Base-by-base conservation (phyloP, 2,329 filamentous ascomycete genomes). In the Raffaelea arxii region DNA sequence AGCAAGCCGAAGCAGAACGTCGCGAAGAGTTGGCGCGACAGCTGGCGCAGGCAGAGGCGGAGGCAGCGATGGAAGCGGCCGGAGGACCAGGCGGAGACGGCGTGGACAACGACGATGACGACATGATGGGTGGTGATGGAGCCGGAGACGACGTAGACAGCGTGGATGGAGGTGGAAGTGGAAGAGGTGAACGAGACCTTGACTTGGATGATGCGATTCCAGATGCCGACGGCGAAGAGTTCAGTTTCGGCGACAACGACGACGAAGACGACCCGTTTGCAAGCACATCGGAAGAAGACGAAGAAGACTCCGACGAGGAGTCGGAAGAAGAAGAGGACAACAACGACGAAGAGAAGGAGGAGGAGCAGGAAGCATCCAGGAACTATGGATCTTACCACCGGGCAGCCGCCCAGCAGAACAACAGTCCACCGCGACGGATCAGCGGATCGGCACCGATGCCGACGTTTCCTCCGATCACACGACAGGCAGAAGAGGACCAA, bases 201-300 rank as follows among this genome's bases (percentile, higher is more conserved):
- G 83, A 88, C 63, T 63, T 87, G 46, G 85, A 89, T 54, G 82
- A 84, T 50, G 83, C 86, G 43, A 81, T 87, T 18, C 84, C 84
- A 2, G 81, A 86, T 56, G 82, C 74, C 3, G 78, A 78, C 30
- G 70, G 67, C 9, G 66, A 61, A 7, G 72, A 71, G 21, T 75
- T 75, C 60, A 70, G 69, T 5, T 67, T 77, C 44, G 70, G 68
- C 27, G 65, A 62, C 42, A 66, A 65, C 4, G 64, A 72, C 3
- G 65, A 64, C 2, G 66, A 65, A 2, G 66, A 66, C 7, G 57
- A 54, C 35, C 51, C 53, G 16, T 54, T 54, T 53, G 53, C 53
- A 4, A 58, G 46, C 46, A 52, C 38, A 9, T 50, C 32, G 2
- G 58, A 61, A 37, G 56, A 65, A 4, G 65, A 66, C 4, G 65